Conservation (phyloP, 1,284 basidiomycete genomes). For the Heimioporus retisporus region DNA sequence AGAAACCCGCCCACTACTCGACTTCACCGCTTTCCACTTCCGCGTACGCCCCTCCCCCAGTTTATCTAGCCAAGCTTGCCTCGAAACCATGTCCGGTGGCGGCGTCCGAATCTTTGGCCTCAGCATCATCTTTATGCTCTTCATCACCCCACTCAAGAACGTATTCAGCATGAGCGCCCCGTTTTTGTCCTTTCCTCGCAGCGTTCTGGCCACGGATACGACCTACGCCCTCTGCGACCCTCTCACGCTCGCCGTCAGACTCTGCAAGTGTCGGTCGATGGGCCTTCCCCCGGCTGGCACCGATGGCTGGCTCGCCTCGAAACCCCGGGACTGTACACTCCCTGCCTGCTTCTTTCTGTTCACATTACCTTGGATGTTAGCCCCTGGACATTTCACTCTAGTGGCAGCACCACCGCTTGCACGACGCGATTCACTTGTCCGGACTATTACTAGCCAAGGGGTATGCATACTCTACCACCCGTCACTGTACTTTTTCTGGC, state of each 20-base stretch:
- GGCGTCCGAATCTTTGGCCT: conserved; percentile 95
- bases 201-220: conserved; percentile 63
- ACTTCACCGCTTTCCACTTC: conserved; percentile 57
- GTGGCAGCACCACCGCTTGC: conserved; percentile 21
- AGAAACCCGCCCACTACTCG: conserved; percentile 68
- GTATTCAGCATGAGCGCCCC: conserved; percentile 79
- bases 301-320: conserved; percentile 95
- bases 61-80: conserved; percentile 75
- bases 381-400: conserved; percentile 40
- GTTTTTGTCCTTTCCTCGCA: conserved; percentile 66
- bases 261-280: conserved; percentile 94
- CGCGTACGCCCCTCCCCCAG: conserved; percentile 41
- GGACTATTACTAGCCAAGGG: conserved; percentile 29
- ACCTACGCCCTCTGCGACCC: conserved; percentile 82
- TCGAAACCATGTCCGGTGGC: conserved; percentile 80
- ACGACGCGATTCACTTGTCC: conserved; percentile 29
- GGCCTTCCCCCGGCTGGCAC: conserved; percentile 84
- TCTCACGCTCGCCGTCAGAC: conserved; percentile 79
- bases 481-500: conserved; percentile 30
- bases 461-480: conserved; percentile 27
- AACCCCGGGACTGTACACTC: conserved; percentile 70
- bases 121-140: conserved; percentile 92
- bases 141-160: conserved; percentile 86
- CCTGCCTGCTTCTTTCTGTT: background rate
- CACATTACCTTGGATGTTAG: conserved; percentile 16